Conservation (phyloP, 176 grass and related monocot species). For the Olyra latifolia region DNA sequence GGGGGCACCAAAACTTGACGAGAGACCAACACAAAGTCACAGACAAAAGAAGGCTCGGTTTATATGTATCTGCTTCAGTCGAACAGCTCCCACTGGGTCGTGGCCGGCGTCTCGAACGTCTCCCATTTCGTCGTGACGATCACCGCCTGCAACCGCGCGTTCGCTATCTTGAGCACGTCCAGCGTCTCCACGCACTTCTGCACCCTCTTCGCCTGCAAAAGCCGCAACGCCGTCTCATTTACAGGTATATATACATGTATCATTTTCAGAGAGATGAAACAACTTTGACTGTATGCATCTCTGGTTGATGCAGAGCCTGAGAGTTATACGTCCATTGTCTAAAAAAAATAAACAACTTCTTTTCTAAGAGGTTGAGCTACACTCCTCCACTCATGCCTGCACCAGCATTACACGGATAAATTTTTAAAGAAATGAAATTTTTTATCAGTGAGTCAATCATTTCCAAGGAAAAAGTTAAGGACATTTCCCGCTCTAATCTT, state of each 20-base stretch:
- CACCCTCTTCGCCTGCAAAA: constrained; percentile 83
- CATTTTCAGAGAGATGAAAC: background rate
- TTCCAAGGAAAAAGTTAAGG: background rate
- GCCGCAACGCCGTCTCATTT: background rate
- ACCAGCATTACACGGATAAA: background rate
- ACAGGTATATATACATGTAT: background rate
- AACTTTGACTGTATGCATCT: too few species aligned
- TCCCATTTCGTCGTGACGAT: constrained; percentile 88
- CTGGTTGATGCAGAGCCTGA: too few species aligned
- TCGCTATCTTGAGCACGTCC: constrained; percentile 78
- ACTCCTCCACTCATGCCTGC: background rate
- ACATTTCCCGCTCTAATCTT: background rate
- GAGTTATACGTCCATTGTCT: too few species aligned
- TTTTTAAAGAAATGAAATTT: background rate
- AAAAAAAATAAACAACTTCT: background rate
- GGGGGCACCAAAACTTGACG: constrained; percentile 32
- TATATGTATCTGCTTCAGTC: constrained; percentile 50
- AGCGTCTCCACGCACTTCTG: constrained; percentile 95
- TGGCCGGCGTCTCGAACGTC: constrained; percentile 75
- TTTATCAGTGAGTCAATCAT: background rate
- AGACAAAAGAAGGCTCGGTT: constrained; percentile 8
- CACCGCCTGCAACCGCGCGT: constrained; percentile 57
- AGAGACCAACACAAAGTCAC: constrained; percentile 8
- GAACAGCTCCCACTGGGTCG: constrained; percentile 79
- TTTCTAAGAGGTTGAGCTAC: background rate